Base-by-base conservation (phyloP, 345 rosid species). In the Isatis tinctoria region DNA sequence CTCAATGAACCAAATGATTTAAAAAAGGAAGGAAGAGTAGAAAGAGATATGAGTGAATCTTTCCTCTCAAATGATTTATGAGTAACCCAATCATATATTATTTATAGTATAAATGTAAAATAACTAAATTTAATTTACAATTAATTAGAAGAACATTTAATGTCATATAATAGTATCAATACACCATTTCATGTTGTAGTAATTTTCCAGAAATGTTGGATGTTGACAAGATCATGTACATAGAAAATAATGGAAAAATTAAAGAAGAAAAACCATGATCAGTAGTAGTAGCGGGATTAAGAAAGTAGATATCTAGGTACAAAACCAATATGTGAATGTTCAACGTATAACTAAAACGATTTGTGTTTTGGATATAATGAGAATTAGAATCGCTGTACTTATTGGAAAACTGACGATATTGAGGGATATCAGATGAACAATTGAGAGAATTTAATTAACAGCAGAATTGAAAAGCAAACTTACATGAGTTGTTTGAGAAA, bases 401-500 rank as follows among this genome's bases (percentile, higher is more conserved):
- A 20, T 9, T 36, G 7, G 27, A 49, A 37, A 1, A 7, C 5
- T 40, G 59, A 56, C 33, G 48, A 27, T 47, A 26, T 65, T 65
- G 17, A 7, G 20, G 22, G 65, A 33, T 58, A 20, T 56, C n/a
- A 43, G 33, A 36, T 53, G 59, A 51, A 60, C 14, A 33, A n/a
- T 9, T 60, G 9, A 27, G 26, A 49, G 17, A 54, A 40, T 27
- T 1, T 35, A 60, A 47, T 1, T 35, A 60, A 47, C 20, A 65
- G 49, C 49, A 74, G 14, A 18, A 36, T 3, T 49, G 28, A 35
- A 62, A 41, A 53, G 20, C 32, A 69, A 39, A 22, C 70, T 70
- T 70, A 76, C 80, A 28, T 54, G 60, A 54, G 28, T 28, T 53
- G 35, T 70, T 63, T 65, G 67, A 58, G 61, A 76, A 47, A 69